Evolutionary conservation across 805 yeast genomes (phyloP), one percentile per base, ranked within the genome.

Genomic region (Maudiozyma serrabonitensis): DNA sequence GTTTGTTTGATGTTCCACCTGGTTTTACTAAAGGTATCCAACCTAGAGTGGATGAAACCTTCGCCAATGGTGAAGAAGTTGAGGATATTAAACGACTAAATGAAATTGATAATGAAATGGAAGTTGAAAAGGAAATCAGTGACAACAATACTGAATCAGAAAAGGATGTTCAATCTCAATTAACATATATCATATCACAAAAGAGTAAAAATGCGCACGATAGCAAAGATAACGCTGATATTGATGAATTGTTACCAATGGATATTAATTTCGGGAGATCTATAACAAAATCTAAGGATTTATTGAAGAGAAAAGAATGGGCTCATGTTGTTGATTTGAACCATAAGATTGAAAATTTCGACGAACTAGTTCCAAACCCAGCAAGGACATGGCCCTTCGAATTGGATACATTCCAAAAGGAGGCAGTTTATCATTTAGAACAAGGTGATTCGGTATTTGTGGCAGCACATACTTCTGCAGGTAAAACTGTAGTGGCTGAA

Each of bases 391-490:
- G 95, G 93, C 97, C 99, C 0, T 93, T 93, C 61, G 91, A 89
- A 63, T 73, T 93, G 44, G 99, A 93, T 69, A 82, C 85, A 34
- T 93, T 93, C 69, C 99, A 93, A 64, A 89, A 93, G 62, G 98
- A 93, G 68, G 99, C 99, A 0, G 85, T 93, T 0, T 93, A 86
- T 62, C 98, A 90, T 67, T 72, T 93, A 52, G 99, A 93, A 62
- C 96, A 89, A 66, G 98, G 98, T 38, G 99, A 93, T 62, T 91
- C 98, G 7, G 99, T 93, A 3, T 93, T 93, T 68, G 96, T 93
- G 2, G 98, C 98, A 3, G 99, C 99, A 0, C 99, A 91, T 66
- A 91, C 99, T 0, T 91, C 98, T 3, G 99, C 99, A 0, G 99
- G 99, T 69, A 91, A 91, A 62, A 91, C 99, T 0, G 99, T 91